These are phyloP conservation scores for Camelina neglecta DNA, from an alignment of 345 rosid genomes.

Conservation along the genomic window DNA sequence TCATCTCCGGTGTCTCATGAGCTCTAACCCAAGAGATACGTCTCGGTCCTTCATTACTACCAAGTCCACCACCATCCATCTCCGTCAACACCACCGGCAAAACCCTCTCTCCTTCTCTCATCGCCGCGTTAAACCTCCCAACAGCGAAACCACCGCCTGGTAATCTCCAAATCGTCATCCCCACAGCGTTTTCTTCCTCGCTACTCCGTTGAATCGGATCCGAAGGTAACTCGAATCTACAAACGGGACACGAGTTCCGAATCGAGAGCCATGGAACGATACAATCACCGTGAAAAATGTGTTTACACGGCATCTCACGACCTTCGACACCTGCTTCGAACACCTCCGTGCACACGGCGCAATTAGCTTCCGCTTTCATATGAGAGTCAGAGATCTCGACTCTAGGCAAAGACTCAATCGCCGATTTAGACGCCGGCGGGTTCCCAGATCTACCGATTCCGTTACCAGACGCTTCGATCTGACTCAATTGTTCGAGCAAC, in stretches of 20 bases:
- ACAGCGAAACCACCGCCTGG: constrained; percentile 91
- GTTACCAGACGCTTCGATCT: constrained; percentile 51
- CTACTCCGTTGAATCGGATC: constrained; percentile 38
- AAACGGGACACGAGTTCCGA: constrained; percentile 78
- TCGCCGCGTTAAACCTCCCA: constrained; percentile 65
- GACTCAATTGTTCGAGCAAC: constrained; percentile 66
- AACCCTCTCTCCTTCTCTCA: constrained; percentile 48
- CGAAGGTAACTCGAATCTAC: constrained; percentile 66
- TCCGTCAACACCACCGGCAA: constrained; percentile 70
- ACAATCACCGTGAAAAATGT: constrained; percentile 72
- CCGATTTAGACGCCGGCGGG: constrained; percentile 78
- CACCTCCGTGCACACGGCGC: constrained; percentile 76
- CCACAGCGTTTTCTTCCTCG: constrained; percentile 46
- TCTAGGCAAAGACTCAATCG: constrained; percentile 63
- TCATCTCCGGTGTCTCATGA: constrained; percentile 25
- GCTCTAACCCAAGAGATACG: constrained; percentile 56
- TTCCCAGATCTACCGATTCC: constrained; percentile 63
- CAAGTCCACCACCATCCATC: constrained; percentile 68
- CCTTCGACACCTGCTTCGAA: constrained; percentile 65
- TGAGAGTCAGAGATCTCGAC: constrained; percentile 55
- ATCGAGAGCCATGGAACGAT: constrained; percentile 74
- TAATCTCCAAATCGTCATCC: constrained; percentile 79
- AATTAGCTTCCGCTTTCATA: constrained; percentile 54
- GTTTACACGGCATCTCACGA: constrained; percentile 84
- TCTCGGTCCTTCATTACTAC: constrained; percentile 49